Base-by-base conservation (phyloP, 1,139 yeast genomes). In the Kurtzmaniella quercitrusa region DNA sequence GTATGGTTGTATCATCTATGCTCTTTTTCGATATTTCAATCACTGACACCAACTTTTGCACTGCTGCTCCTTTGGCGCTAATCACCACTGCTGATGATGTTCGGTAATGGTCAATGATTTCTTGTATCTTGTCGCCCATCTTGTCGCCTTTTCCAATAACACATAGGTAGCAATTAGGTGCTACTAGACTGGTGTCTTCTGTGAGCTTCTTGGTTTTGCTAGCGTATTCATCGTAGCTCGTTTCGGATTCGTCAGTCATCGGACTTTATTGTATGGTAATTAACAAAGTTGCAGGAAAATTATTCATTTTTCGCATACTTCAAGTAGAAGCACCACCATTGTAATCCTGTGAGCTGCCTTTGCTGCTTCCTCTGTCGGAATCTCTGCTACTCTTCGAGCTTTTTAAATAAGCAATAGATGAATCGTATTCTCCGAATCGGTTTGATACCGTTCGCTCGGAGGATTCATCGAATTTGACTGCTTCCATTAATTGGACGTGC, bases 361-460 rank as follows among this genome's bases (percentile, higher is more conserved):
- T 10, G 18, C 46, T 23, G 44, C 48, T 39, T 41, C 51, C 47
- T 57, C 54, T 21, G 38, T 57, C 48, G 3, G 31, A 27, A 10
- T 27, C 14, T 27, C 10, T 27, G 42, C 63, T 60, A 42, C 53
- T 56, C 41, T 48, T 56, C 3, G 57, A 56, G 42, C 60, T 55
- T 25, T 55, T 53, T 42, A 58, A 43, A 10, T 56, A 46, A 6
- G 47, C 47, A 3, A 55, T 47, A 3, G 59, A 49, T 1, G 67
- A 53, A 15, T 66, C 66, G 19, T 60, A 57, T 29, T 55, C 59
- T 1, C 70, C 70, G 41, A 63, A 65, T 36, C 69, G 51, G 39
- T 60, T 62, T 5, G 57, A 46, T 1, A 55, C 49, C 3, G 51
- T 50, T 25, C 42, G 47, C 33, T 54, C 58, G 46, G 51, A 45